Evolutionary conservation across 2,329 filamentous ascomycete genomes (phyloP), one percentile per base, ranked within the genome.

Genomic region (Epichloe brachyelytri): DNA sequence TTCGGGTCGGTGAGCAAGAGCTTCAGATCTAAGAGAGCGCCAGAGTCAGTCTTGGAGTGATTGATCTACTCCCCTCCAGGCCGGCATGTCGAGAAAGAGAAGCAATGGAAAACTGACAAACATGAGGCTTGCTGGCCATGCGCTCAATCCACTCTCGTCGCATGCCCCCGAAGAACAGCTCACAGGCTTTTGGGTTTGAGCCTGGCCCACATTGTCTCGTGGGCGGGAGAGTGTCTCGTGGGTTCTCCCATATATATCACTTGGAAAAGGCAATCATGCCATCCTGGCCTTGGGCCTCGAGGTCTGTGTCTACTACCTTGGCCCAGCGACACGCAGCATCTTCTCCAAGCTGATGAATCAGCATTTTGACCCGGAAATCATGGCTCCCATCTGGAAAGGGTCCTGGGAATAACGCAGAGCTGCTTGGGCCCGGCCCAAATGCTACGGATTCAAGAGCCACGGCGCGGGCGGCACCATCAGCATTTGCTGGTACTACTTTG

Each of bases 381-480:
- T 53, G 46, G 5, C 33, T 45, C 10, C 56, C 61, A 10, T 55
- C 49, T 1, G 55, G 48, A 39, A 58, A 57, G 4, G 59, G 58
- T 1, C 58, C 57, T 1, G 65, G 62, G 47, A 63, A 68, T 1
- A 74, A 60, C 17, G 67, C 56, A 2, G 47, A 15, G 46, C 57
- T 63, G 48, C 67, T 57, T 11, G 62, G 56, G 40, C 60, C 66
- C 8, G 59, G 57, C 1, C 58, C 61, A 52, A 70, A 71, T 17
- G 71, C 71, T 3, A 53, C 57, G 15, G 46, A 54, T 56, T 73
- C 70, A 43, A 73, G 68, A 46, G 64, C 58, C 17, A 62, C 62
- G 36, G 63, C 58, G 30, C 66, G 67, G 30, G 51, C 49, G 19
- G 65, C 65, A 56, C 73, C 71, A 38, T 60, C 60, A 41, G 62